phyloP scores from a whole-genome alignment of 2,329 filamentous ascomycete species.

The Lasiodiplodia gonubiensis region DNA sequence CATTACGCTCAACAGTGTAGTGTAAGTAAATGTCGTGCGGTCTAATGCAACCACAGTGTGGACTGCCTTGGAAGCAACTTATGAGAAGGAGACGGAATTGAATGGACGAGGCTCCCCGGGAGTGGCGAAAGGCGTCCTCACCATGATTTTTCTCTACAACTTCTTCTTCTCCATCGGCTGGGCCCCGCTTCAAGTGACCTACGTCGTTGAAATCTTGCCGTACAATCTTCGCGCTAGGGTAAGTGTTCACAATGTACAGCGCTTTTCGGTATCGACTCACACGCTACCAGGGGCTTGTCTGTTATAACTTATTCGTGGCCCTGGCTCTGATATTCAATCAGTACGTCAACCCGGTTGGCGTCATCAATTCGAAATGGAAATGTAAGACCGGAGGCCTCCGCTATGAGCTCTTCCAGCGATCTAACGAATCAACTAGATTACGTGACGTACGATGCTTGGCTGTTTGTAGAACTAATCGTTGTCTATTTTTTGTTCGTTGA shows the following conservation, averaged over 20 bases:
- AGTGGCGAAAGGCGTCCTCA: slow-evolving; percentile 14
- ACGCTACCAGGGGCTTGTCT: neutral
- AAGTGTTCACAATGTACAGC: neutral
- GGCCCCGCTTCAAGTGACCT: slow-evolving; percentile 14
- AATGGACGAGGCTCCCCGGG: slow-evolving; percentile 4
- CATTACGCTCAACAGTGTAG: no score
- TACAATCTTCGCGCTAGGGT: slow-evolving; percentile 20
- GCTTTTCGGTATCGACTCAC: neutral
- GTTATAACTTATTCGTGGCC: neutral
- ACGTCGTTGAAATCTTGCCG: slow-evolving; percentile 25
- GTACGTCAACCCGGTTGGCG: neutral
- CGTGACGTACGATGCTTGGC: slow-evolving; percentile 51
- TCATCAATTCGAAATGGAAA: neutral
- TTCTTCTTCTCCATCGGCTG: slow-evolving; percentile 15
- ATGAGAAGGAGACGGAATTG: slow-evolving; percentile 16
- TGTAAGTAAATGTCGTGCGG: no score
- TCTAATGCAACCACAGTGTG: neutral
- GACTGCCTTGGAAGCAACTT: slow-evolving; percentile 13
- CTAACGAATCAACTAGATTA: neutral
- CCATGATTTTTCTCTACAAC: slow-evolving; percentile 26
- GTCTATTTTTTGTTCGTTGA: slow-evolving; percentile 72
- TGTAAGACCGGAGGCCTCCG: neutral
- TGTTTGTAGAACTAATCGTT: slow-evolving; percentile 64
- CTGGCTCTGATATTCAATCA: neutral
- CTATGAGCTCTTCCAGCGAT: neutral